Evolutionary conservation across 2,329 filamentous ascomycete genomes (phyloP), one percentile per base, ranked within the genome.

Genomic region (Pestalotiopsis sp.): DNA sequence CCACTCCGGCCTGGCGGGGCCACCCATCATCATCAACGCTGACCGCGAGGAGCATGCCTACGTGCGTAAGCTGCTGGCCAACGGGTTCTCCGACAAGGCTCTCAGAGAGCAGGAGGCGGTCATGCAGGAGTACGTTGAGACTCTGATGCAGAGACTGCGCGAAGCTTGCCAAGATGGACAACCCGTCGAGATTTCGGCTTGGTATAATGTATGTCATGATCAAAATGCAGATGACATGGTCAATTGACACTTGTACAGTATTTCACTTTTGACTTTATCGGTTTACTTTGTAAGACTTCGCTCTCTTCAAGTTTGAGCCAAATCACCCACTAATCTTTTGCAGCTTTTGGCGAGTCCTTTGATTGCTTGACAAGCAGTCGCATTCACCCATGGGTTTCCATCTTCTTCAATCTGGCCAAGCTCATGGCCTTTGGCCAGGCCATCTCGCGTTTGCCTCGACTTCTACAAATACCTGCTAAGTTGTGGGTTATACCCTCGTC

Each of bases 81-180:
- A 69, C 61, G 68, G 65, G 13, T 71, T 71, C 38, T 71, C 68
- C 4, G 68, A 68, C 17, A 69, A 61, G 59, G 39, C 66, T n/a
- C 61, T 69, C 36, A 68, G 69, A 38, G 69, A 67, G n/a, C 68
- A 71, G 13, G 69, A 71, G 36, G 23, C 57, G 25, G 57, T 71
- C 3, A 27, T 69, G 13, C 69, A 68, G n/a, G 27, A 68, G 27
- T 69, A 69, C 56, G 45, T 69, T 4, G 13, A 31, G 7, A 20
- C 65, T 14, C 36, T 68, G n/a, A 64, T 69, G 13, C 66, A 58
- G 27, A 71, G 49, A 25, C 62, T 69, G 4, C 58, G 56, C 13
- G 66, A 71, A 23, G 25, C 61, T 23, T 45, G 69, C 41, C 49
- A 61, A 41, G 67, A 49, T 9, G 69, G 65, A 27, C 45, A 27